Evolutionary conservation across 2,329 filamentous ascomycete genomes (phyloP).

Genomic region (Coniochaeta prunicola): DNA sequence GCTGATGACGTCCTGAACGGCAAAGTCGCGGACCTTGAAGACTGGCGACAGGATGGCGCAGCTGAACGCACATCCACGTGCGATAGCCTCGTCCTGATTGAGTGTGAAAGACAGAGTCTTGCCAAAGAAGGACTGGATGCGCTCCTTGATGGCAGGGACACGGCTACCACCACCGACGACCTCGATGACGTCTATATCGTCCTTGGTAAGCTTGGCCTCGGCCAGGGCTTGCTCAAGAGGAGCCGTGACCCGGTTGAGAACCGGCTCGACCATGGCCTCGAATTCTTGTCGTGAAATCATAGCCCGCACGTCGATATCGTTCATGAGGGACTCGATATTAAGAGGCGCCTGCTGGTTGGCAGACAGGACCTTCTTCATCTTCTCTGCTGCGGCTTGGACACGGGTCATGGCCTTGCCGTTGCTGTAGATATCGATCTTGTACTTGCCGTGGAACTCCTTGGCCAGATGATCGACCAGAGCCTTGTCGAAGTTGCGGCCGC

Average conservation of each 20-base stretch:
- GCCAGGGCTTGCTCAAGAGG: slow-evolving; percentile 87
- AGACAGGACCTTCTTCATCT: slow-evolving; percentile 96
- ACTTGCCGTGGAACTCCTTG: slow-evolving; percentile 94
- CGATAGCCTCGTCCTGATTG: slow-evolving; percentile 96
- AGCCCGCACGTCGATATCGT: slow-evolving; percentile 83
- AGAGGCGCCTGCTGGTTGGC: slow-evolving; percentile 88
- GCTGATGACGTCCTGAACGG: slow-evolving; percentile 93
- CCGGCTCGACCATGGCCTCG: slow-evolving; percentile 80
- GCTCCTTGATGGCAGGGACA: slow-evolving; percentile 86
- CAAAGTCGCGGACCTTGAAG: slow-evolving; percentile 97
- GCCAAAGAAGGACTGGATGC: slow-evolving; percentile 83
- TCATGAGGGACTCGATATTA: slow-evolving; percentile 98
- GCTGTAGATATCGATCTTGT: slow-evolving; percentile 89
- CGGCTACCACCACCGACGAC: slow-evolving; percentile 92
- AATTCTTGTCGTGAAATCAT: slow-evolving; percentile 93
- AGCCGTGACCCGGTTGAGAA: slow-evolving; percentile 63
- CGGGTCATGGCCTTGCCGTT: slow-evolving; percentile 87
- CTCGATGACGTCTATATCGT: slow-evolving; percentile 91
- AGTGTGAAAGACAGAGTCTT: slow-evolving; percentile 92
- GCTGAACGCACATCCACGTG: slow-evolving; percentile 92
- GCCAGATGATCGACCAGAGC: slow-evolving; percentile 91
- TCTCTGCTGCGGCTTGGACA: slow-evolving; percentile 83
- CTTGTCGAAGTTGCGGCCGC: slow-evolving; percentile 95
- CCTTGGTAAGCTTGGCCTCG: slow-evolving; percentile 84
- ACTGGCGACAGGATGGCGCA: slow-evolving; percentile 95